Base-by-base conservation (phyloP, 2,329 filamentous ascomycete genomes). In the Rhytidhysteron rufulum region DNA sequence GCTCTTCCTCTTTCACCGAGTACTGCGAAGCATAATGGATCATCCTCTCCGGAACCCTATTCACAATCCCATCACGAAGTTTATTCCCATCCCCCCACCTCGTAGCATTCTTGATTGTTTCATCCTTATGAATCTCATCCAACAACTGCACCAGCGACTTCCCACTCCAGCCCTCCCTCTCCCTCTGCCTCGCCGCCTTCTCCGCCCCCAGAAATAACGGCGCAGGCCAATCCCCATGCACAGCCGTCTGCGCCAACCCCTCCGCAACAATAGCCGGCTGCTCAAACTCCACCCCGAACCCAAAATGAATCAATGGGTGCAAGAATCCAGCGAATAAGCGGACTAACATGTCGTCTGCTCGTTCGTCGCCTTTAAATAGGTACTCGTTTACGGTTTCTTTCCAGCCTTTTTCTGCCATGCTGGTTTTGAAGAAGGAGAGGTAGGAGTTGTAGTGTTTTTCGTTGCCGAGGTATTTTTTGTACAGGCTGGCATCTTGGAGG, bases 231-330 rank as follows among this genome's bases (percentile, higher is more conserved):
- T 74, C 66, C 5, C 73, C 67, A 56, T 94, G 87, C 2, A 88
- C 78, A 6, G 84, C 80, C 1, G 85, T 74, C 67, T 94, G 83
- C 1, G 89, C 87, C 15, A 95, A 77, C 1, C 72, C 88, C 66
- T 91, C 80, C 5, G 88, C 87, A 20, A 95, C 74, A 43, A 95
- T 81, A 27, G 85, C 85, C 2, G 87, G 87, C 57, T 95, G 88
- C 8, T 76, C 62, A 69, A 88, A 95, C 59, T 95, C 88, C 25
- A 95, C 60, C 4, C 86, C 89, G 57, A 88, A 95, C 35, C 88
- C 86, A 16, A 95, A 75, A 58, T 95, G 88, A 47, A 95, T 90
- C 13, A 93, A 68, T 2, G 88, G 88, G 56, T 95, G 88, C 2
- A 89, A 52, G 47, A 91, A 76, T 0, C 85, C 83, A 13, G 75